Evolutionary conservation across 352 stramenopile genomes (phyloP), one percentile per base, ranked within the genome.

Genomic region (Pythium rhizo-oryzae): DNA sequence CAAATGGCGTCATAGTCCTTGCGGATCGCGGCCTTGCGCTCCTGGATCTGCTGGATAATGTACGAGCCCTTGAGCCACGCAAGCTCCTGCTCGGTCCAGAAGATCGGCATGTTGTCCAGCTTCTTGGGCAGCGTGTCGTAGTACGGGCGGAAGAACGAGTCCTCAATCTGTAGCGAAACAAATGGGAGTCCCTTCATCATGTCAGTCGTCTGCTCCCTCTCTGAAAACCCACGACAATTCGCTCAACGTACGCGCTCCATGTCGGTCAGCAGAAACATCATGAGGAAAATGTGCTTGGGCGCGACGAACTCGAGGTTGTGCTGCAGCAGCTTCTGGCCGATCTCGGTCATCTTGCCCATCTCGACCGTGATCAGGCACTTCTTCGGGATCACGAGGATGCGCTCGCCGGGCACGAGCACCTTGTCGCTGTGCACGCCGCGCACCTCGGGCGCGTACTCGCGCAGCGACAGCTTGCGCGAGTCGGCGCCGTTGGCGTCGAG

Each of bases 221-320:
- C 28, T 33, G 2, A 2, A 24, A 15, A 3, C 35, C 35, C 1
- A 4, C 35, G 35, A 1, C 35, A 41, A 64, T 5, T 4, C 11
- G 7, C 9, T n/a, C 23, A 39, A 81, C 77, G 63, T 71, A 89
- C 72, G 51, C 96, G 77, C 72, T 99, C 96, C 76, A 97, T 96
- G 79, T 99, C 97, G 64, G 93, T 98, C 15, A 99, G 83, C 35
- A 99, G 75, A 77, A 98, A 99, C 70, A 99, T 93, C 95, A 99
- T 99, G 58, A 99, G 89, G 76, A 98, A 99, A 61, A 99, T 99
- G 81, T 99, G 97, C 82, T 99, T 99, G 61, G 97, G 97, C 24
- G 97, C 98, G 69, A 99, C 97, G 52, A 99, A 93, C 72, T 99
- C 93, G 25, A 99, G 72, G 65, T 97, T 96, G 33, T 88, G 86